A percentile compares a stretch with the other conserved stretches of the same genome.
Evolutionary conservation across 2,329 filamentous ascomycete genomes (phyloP).

Genomic region (Fusarium secorum): DNA sequence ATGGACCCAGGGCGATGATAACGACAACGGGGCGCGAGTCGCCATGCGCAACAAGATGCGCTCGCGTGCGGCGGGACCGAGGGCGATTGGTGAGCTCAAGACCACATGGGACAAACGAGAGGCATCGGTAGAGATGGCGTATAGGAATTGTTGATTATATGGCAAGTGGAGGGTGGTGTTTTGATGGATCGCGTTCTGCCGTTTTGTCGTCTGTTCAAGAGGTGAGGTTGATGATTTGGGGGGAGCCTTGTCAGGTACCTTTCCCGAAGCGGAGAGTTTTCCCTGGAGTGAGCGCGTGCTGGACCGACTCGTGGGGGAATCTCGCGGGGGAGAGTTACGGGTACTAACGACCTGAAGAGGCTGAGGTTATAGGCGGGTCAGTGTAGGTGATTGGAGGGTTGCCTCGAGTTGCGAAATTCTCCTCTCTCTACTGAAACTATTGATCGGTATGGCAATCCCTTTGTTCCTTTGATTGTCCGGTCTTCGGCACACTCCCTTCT

Average conservation of each 20-base stretch:
- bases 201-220: conserved; percentile 62
- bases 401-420: neutral
- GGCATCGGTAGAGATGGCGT: conserved; percentile 62
- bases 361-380: conserved; percentile 12
- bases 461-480: neutral
- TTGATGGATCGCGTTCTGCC: conserved; percentile 60
- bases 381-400: neutral
- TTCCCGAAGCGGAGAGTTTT: conserved; percentile 53
- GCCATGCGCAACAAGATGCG: conserved; percentile 64
- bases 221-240: conserved; percentile 64
- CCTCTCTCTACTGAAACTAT: neutral
- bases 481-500: conserved; percentile 10
- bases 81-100: conserved; percentile 57
- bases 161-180: conserved; percentile 53
- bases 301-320: conserved; percentile 23
- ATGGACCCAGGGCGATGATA: conserved; percentile 59
- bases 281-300: conserved; percentile 39
- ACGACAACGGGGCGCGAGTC: conserved; percentile 58
- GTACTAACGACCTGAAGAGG: conserved; percentile 33
- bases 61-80: conserved; percentile 60
- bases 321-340: conserved; percentile 27
- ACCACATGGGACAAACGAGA: conserved; percentile 59
- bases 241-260: conserved; percentile 47
- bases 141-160: conserved; percentile 49
- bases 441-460: neutral